Base-by-base conservation (phyloP, 179 eudicot species). In the Silene noctiflora region DNA sequence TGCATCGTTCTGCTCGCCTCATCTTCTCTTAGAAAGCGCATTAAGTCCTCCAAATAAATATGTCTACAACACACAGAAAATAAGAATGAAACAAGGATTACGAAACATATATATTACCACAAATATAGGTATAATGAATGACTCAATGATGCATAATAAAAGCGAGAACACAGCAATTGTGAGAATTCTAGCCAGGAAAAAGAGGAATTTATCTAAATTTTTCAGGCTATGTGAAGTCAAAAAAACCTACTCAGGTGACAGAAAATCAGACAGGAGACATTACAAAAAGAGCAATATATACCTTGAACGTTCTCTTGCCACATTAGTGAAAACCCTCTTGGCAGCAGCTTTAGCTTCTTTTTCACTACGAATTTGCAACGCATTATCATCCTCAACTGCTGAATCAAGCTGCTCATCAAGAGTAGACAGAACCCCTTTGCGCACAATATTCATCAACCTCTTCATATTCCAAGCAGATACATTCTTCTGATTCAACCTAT, bases 401-500 rank as follows among this genome's bases (percentile, higher is more conserved):
- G 81, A 55, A 59, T 77, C 82, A 24, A 79, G 76, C 11, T 79
- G 83, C 80, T 76, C 84, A 53, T 83, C 85, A 12, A 82, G 83
- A 55, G 81, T 83, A 0, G 88, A 82, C 55, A 85, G 8, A 4
- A 74, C 86, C 8, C 83, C 82, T 21, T 81, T 81, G 5, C 83
- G 42, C 0, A 79, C 83, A 59, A 81, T 81, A 64, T 81, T 81
- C 76, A 85, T 79, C 81, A 85, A 42, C 78, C 76, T 63, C 88
- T 83, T 83, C 86, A 85, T 83, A 67, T 80, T 85, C 88, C 88
- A 85, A 9, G 86, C 86, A 11, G 88, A 81, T 0, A 85, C 83
- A 33, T 79, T 85, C 67, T 74, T 80, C 67, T 85, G 86, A 65
- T 85, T 83, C 75, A 84, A 17, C 53, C 74, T 63, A 25, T 83